Evolutionary conservation across 1,139 yeast genomes (phyloP), one percentile per base, ranked within the genome.

Genomic region (Blastobotrys serpentis): DNA sequence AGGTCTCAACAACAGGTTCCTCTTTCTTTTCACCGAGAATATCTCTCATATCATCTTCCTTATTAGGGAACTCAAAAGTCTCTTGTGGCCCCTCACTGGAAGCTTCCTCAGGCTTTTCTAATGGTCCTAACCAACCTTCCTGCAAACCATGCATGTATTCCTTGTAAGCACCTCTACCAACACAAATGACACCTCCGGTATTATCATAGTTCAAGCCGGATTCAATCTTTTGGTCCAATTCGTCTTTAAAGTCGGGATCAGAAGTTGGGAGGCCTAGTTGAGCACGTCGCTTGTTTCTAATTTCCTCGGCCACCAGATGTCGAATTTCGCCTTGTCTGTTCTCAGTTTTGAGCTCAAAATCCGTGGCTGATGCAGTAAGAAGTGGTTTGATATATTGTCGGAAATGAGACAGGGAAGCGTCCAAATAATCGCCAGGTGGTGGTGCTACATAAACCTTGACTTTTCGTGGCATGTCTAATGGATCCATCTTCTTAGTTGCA

Each of bases 121-220:
- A 71, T 1, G 98, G 98, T 0, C 98, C 98, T 45, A 94, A 70
- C 63, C 94, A 75, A 6, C 98, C 99, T 69, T 94, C 98, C 61
- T 92, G 97, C 7, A 94, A 66, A 5, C 98, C 99, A 46, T 79
- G 77, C 49, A 94, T 67, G 63, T 87, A 94, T 71, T 94, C 99
- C 66, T 90, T 92, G 67, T 80, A 92, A 0, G 98, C 92, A 50
- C 98, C 98, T 64, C 99, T 77, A 2, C 99, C 99, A 26, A 94
- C 72, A 65, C 97, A 87, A 19, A 94, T 77, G 11, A 89, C 84
- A 44, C 98, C 98, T 17, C 97, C 97, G n/a, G 67, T 58, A 2
- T 48, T 49, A 49, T 70, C 69, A 16, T 58, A 54, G 13, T 46
- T 48, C 32, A 67, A 45, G 44, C 60, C 59, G n/a, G 57, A 48